phyloP scores from a whole-genome alignment of 1,284 basidiomycete genomes.

The Puccinia polysora region DNA sequence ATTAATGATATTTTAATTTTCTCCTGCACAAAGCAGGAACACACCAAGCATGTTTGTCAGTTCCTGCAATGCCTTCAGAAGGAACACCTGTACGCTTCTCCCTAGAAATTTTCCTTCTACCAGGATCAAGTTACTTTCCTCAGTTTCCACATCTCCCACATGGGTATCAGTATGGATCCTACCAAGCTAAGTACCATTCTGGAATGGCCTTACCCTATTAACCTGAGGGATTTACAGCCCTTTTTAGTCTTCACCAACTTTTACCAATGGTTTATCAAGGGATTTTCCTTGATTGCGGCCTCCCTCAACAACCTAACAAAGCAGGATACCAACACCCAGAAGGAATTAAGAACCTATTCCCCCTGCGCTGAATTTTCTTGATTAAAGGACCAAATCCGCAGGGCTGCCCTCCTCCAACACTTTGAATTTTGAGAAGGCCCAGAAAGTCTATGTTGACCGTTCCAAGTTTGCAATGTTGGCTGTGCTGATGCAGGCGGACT shows the following conservation, averaged over 20 bases:
- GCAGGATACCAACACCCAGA: background rate
- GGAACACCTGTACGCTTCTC: background rate
- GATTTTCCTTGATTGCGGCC: constrained; percentile 28
- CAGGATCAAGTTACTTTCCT: background rate
- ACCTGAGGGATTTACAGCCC: background rate
- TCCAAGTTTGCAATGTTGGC: constrained; percentile 42
- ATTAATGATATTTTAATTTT: constrained; percentile 24
- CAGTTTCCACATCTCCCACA: background rate
- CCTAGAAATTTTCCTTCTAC: constrained; percentile 1
- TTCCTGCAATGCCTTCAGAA: background rate
- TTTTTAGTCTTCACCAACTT: constrained; percentile 26
- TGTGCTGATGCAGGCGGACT: constrained; percentile 37
- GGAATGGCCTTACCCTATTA: background rate
- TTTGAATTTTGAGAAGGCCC: background rate
- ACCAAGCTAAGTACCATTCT: background rate
- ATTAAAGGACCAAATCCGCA: background rate
- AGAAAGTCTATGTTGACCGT: constrained; percentile 51
- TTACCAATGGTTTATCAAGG: constrained; percentile 44
- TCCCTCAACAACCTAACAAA: constrained; percentile 16
- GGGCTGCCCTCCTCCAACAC: background rate
- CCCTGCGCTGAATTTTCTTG: background rate
- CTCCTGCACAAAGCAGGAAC: background rate
- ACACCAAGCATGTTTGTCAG: background rate
- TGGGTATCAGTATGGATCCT: background rate
- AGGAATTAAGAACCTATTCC: background rate